These are phyloP conservation scores for Leishmania arabica DNA, from an alignment of 208 protist species.

Conservation along the genomic window DNA sequence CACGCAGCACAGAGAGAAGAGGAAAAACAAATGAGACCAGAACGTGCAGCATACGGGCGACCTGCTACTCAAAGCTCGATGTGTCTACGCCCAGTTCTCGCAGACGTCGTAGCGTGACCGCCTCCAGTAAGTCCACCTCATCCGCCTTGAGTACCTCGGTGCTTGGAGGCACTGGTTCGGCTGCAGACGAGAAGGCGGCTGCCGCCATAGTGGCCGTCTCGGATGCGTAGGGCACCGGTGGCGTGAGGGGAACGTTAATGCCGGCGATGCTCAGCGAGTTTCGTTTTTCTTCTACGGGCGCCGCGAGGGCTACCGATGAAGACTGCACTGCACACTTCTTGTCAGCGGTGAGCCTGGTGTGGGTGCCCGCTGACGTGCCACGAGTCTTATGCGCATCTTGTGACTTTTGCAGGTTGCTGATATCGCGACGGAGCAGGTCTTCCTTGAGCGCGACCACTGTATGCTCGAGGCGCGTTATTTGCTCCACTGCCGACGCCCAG, in stretches of 20 bases:
- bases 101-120: constrained; percentile 56
- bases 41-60: not conserved
- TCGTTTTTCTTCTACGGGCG: not conserved
- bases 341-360: not conserved
- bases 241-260: constrained; percentile 18
- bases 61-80: constrained; percentile 21
- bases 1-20: not conserved
- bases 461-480: constrained; percentile 63
- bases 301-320: not conserved
- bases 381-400: constrained; percentile 5
- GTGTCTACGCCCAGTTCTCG: constrained; percentile 69
- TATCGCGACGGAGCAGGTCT: constrained; percentile 29
- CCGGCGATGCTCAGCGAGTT: constrained; percentile 16
- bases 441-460: constrained; percentile 60
- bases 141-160: constrained; percentile 61
- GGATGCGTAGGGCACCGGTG: constrained; percentile 16
- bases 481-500: constrained; percentile 71
- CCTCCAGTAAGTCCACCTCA: constrained; percentile 77
- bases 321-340: not conserved
- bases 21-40: not conserved
- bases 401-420: constrained; percentile 9
- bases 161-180: constrained; percentile 10
- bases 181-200: not conserved
- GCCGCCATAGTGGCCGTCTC: constrained; percentile 1
- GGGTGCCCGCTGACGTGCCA: not conserved